A percentile compares a stretch with the other conserved stretches of the same genome.
Evolutionary conservation across 129 eudicot species (phyloP).

Genomic region (Erigeron canadensis): DNA sequence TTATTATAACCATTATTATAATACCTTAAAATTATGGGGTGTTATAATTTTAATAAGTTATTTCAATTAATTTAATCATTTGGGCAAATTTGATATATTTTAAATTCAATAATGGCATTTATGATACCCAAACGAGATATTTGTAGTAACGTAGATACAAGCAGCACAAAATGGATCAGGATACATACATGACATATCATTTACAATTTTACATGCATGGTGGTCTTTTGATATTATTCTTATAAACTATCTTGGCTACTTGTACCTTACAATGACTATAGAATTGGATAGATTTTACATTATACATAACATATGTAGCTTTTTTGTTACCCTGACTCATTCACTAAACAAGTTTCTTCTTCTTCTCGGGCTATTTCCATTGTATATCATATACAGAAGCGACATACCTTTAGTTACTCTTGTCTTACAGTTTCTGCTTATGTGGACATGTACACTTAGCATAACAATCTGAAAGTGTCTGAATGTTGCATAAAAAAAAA

Average conservation of each 20-base stretch:
- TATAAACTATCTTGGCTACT: background rate
- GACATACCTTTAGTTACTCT: conserved; percentile 27
- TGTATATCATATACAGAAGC: conserved; percentile 26
- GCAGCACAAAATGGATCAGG: conserved; percentile 12
- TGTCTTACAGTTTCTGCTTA: conserved; percentile 31
- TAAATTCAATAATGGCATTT: too few species aligned
- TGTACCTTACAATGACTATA: conserved; percentile 18
- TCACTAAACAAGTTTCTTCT: conserved; percentile 12
- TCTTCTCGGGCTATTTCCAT: conserved; percentile 1
- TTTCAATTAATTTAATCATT: too few species aligned
- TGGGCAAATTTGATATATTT: too few species aligned
- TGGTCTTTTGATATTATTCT: conserved; percentile 12
- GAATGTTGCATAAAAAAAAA: conserved; percentile 32
- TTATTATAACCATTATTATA: too few species aligned
- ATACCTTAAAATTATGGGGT: too few species aligned
- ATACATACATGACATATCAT: background rate
- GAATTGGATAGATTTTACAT: conserved; percentile 16
- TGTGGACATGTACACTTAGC: conserved; percentile 49
- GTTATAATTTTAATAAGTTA: too few species aligned
- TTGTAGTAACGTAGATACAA: conserved; percentile 14
- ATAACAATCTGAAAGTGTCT: conserved; percentile 41
- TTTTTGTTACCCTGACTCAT: conserved; percentile 3
- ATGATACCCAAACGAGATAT: too few species aligned
- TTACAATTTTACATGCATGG: too few species aligned
- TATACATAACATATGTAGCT: conserved; percentile 18